Evolutionary conservation across 202 grass and related monocot species (phyloP).

Genomic region (Cymbopogon flexuosus): DNA sequence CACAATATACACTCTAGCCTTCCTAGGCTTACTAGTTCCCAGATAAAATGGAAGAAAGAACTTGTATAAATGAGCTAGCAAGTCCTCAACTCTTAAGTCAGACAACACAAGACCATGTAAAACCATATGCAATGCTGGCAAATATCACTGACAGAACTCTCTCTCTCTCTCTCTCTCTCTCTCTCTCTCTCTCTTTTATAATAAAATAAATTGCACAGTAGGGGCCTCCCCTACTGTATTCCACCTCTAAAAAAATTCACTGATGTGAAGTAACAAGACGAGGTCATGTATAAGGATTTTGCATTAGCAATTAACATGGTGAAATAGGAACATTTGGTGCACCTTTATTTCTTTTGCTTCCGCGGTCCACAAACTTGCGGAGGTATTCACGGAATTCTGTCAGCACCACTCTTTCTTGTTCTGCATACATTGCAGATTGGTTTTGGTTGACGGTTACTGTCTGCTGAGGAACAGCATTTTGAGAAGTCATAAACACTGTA

Average conservation of each 20-base stretch:
- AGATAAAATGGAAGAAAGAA: neutral
- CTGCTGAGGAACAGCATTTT: conserved; percentile 32
- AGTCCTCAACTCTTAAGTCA: neutral
- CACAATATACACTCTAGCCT: neutral
- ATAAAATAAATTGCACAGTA: neutral
- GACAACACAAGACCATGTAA: neutral
- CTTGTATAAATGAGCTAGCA: neutral
- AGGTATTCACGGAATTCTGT: conserved; percentile 78
- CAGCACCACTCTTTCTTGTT: conserved; percentile 80
- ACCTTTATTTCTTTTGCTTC: conserved; percentile 56
- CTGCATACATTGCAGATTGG: conserved; percentile 50
- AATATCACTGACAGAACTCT: neutral
- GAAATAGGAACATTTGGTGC: conserved; percentile 21
- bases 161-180: neutral
- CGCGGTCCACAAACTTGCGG: conserved; percentile 57
- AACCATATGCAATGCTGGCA: neutral
- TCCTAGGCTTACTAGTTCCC: neutral
- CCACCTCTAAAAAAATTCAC: neutral
- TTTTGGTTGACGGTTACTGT: conserved; percentile 39
- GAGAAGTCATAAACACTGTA: conserved; percentile 48
- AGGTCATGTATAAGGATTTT: conserved; percentile 6
- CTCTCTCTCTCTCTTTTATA: neutral
- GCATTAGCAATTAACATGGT: neutral
- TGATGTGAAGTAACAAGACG: neutral
- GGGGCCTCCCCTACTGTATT: neutral